phyloP scores from a whole-genome alignment of 139 green algal species.

The Chlorella sp. region DNA sequence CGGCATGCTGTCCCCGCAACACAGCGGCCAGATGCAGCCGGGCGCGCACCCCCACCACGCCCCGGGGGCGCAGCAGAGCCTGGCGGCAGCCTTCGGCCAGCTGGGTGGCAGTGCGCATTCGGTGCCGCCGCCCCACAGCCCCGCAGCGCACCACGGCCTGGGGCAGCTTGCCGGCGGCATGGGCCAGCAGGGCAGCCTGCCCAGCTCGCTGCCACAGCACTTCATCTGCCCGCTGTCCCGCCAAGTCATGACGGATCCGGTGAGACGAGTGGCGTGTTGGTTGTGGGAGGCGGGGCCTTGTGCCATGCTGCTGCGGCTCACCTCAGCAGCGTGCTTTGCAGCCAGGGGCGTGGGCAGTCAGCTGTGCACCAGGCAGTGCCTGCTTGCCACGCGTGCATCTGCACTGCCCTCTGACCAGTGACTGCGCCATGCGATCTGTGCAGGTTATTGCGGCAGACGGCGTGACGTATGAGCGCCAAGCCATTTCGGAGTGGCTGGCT shows the following conservation, averaged over 20 bases:
- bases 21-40: no score
- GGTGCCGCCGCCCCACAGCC: neutral
- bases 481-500: conserved; percentile 52
- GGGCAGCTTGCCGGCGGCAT: no score
- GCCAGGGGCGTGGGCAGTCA: no score
- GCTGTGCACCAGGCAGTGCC: no score
- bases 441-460: conserved; percentile 49
- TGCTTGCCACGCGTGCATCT: no score
- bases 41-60: no score
- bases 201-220: neutral
- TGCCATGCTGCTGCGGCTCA: no score
- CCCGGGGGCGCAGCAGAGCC: neutral
- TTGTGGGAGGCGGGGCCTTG: no score
- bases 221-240: conserved; percentile 48
- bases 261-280: conserved; percentile 10
- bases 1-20: neutral
- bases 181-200: neutral
- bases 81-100: conserved; percentile 13
- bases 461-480: conserved; percentile 53
- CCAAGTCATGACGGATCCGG: conserved; percentile 55
- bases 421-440: no score
- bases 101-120: neutral
- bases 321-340: no score
- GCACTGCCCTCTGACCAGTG: no score
- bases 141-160: neutral